phyloP scores from a whole-genome alignment of 257 asterid genomes.

The Salvia hispanica region DNA sequence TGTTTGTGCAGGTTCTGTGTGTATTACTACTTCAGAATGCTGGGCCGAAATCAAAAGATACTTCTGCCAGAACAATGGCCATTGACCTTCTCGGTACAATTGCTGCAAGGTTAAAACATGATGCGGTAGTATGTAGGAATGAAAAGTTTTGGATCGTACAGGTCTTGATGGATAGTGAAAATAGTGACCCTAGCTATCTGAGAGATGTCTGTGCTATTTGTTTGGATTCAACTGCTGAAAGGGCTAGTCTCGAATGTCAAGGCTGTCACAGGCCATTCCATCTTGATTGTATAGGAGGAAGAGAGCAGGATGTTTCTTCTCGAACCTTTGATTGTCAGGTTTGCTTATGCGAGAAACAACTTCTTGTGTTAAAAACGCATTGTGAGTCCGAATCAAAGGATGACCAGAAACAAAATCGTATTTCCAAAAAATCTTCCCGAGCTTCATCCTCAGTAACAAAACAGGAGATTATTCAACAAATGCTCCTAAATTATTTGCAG shows the following conservation, averaged over 20 bases:
- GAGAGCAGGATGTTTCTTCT: slow-evolving; percentile 61
- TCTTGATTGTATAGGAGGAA: slow-evolving; percentile 76
- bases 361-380: slow-evolving; percentile 63
- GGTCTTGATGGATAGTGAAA: slow-evolving; percentile 51
- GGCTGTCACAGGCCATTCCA: slow-evolving; percentile 82
- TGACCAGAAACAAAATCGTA: slow-evolving; percentile 46
- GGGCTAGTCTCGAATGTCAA: slow-evolving; percentile 60
- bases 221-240: slow-evolving; percentile 56
- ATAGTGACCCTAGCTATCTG: slow-evolving; percentile 41
- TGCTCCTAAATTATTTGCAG: slow-evolving; percentile 88
- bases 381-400: slow-evolving; percentile 58
- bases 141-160: slow-evolving; percentile 85
- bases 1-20: slow-evolving; percentile 80
- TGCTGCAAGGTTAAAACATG: slow-evolving; percentile 95
- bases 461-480: slow-evolving; percentile 85
- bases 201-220: slow-evolving; percentile 78
- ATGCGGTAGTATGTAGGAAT: slow-evolving; percentile 69
- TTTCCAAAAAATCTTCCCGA: slow-evolving; percentile 52
- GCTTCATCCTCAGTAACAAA: slow-evolving; percentile 48
- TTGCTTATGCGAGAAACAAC: slow-evolving; percentile 81
- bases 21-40: slow-evolving; percentile 97
- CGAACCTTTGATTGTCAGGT: slow-evolving; percentile 60
- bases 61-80: slow-evolving; percentile 90
- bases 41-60: slow-evolving; percentile 89
- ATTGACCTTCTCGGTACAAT: slow-evolving; percentile 98